Base-by-base conservation (phyloP, 1,284 basidiomycete genomes). In the Fomitopsis schrenkii region DNA sequence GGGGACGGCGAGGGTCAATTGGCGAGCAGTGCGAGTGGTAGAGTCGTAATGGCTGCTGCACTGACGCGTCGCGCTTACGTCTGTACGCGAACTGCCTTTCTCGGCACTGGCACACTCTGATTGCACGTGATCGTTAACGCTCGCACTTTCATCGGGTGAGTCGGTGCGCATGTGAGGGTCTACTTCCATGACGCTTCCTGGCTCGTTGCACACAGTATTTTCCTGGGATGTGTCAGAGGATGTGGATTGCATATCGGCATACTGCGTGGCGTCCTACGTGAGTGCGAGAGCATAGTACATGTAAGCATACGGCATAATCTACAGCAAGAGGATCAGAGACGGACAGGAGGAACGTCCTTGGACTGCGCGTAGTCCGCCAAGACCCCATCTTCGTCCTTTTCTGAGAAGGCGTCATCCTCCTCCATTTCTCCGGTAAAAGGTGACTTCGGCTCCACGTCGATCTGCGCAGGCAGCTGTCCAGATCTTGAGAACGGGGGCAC, bases 41-140 rank as follows among this genome's bases (percentile, higher is more conserved):
- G 73, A 76, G 61, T 65, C 60, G 53, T 59, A 54, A 26, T 54
- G 52, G 48, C 48, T 38, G 22, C 8, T 62, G 59, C 70, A 85
- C 76, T 88, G 86, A 90, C 88, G 88, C 88, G 88, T 88, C 71
- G 71, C 63, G 66, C 68, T 70, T 70, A 66, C 67, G 36, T 68
- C 71, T 64, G 59, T 66, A 38, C 63, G 61, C 48, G 63, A 57
- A 63, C 66, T 67, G 59, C 66, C 64, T 63, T 64, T 66, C 64
- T 62, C 55, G 61, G 64, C 42, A 28, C 19, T 42, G 58, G 42
- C 38, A n/a, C 46, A 59, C 63, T 63, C 42, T 44, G 17, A 59
- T 44, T 35, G 62, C 71, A 71, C 69, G 69, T 70, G 70, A 19
- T 41, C 60, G n/a, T 33, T 26, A 15, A 44, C n/a, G 19, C 36